These are phyloP conservation scores for Cryptococcus floricola DNA, from an alignment of 1,284 basidiomycete genomes.

Conservation along the genomic window DNA sequence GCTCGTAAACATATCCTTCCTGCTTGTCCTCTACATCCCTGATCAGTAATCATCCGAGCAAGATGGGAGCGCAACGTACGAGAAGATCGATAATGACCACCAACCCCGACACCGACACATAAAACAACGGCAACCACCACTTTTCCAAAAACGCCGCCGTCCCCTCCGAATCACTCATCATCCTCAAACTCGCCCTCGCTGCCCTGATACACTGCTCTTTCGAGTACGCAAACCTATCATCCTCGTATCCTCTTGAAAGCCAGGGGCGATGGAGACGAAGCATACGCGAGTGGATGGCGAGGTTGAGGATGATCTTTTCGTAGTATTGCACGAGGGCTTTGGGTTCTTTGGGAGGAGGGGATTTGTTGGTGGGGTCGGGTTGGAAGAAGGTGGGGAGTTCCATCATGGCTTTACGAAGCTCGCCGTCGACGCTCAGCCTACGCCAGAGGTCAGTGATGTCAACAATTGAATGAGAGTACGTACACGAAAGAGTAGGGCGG, in stretches of 20 bases:
- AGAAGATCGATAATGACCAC: constrained; percentile 50
- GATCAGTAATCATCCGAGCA: neutral
- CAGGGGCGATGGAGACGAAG: constrained; percentile 48
- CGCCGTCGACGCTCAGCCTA: constrained; percentile 36
- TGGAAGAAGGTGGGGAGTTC: constrained; percentile 49
- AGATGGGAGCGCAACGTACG: constrained; percentile 16
- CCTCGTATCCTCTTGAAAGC: constrained; percentile 45
- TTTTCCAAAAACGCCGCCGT: constrained; percentile 48
- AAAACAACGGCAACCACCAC: constrained; percentile 46
- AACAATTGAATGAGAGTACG: constrained; percentile 6
- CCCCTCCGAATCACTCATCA: constrained; percentile 45
- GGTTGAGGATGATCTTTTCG: constrained; percentile 49
- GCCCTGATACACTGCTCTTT: constrained; percentile 50
- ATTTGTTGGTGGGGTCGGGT: constrained; percentile 28
- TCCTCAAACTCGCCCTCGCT: constrained; percentile 46
- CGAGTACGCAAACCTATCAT: constrained; percentile 48
- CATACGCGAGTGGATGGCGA: constrained; percentile 49
- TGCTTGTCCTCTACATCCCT: constrained; percentile 26
- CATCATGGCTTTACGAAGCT: constrained; percentile 48
- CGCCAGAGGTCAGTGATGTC: neutral
- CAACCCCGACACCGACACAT: constrained; percentile 47
- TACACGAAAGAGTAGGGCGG: constrained; percentile 49
- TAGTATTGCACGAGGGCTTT: constrained; percentile 47
- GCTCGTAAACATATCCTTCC: constrained; percentile 38
- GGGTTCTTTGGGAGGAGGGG: constrained; percentile 30